These are phyloP conservation scores for Thalassiosira exigua DNA, from an alignment of 352 stramenopile genomes.

Conservation along the genomic window DNA sequence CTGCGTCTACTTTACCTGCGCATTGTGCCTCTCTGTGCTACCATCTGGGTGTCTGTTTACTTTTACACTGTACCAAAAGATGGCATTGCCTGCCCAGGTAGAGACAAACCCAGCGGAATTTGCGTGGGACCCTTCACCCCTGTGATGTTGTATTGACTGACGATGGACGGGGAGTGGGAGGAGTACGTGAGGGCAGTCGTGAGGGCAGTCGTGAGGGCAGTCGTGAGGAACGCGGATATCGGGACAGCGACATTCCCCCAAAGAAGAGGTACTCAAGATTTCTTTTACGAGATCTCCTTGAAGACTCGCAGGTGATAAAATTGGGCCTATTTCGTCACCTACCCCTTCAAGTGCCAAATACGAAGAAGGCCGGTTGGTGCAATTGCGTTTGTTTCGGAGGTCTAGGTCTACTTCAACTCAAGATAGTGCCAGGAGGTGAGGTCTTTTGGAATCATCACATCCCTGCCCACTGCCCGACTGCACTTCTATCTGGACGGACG, in stretches of 20 bases:
- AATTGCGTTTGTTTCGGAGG: slow-evolving; percentile 17
- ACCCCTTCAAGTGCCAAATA: slow-evolving; percentile 5
- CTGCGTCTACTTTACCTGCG: too few species aligned
- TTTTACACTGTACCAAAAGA: too few species aligned
- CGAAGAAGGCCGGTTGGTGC: neutral
- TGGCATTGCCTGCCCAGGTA: too few species aligned
- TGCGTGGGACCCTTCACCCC: slow-evolving; percentile 13
- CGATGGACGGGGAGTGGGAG: slow-evolving; percentile 18
- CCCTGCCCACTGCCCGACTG: too few species aligned
- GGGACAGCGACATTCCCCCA: neutral
- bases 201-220: too few species aligned
- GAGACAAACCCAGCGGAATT: neutral
- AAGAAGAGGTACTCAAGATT: slow-evolving; percentile 17
- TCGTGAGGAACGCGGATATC: slow-evolving; percentile 1
- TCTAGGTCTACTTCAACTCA: slow-evolving; percentile 19
- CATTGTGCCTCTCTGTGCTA: too few species aligned
- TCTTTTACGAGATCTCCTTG: slow-evolving; percentile 11
- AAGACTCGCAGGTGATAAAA: slow-evolving; percentile 5
- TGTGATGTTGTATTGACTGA: neutral
- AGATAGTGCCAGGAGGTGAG: slow-evolving; percentile 12
- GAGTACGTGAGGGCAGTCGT: slow-evolving; percentile 8
- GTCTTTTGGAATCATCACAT: too few species aligned
- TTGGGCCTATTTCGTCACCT: slow-evolving; percentile 6
- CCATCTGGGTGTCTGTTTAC: too few species aligned
- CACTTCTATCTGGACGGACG: too few species aligned